Evolutionary conservation across 306 rosid species (phyloP), one percentile per base, ranked within the genome.

Genomic region (Quercus cerris): DNA sequence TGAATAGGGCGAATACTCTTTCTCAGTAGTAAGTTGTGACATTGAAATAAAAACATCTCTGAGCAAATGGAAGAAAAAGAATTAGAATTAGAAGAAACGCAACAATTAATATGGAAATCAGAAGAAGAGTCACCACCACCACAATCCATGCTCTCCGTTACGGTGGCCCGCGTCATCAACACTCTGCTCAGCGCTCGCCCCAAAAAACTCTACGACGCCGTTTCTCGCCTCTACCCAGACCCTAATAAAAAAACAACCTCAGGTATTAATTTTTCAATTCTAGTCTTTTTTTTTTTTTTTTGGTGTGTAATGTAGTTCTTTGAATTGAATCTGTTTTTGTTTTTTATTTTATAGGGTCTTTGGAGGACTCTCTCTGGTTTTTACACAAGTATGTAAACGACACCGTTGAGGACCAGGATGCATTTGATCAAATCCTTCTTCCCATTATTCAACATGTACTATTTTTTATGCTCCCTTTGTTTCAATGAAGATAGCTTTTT

Each of bases 401-500:
- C 57, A 89, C 91, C 30, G 93, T 79, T 38, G 83, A 77, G 22
- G 78, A 82, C 46, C 61, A 81, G 13, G 83, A 74, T 61, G 75
- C 88, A 2, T 81, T 83, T 33, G 88, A 86, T 73, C 92, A 85
- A 69, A 41, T 92, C 52, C 90, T 94, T 63, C 59, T 91, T 79
- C 97, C 97, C 35, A 70, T 94, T 78, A 90, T 92, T 81, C 90
- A 92, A 84, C 84, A 84, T 66, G 98, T 92, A 88, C 54, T 11
- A 17, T 54, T 74, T 41, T 41, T 41, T 41, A 8, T 8, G 46
- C 46, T 8, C 46, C 46, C 46, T 41, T 41, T 41, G 46, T 41
- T 41, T 41, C 46, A 41, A 41, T 41, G 11, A 38, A 38, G 46
- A 38, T 38, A 38, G 11, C 8, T 38, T 38, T 38, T 41, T 1